Evolutionary conservation across 495 filamentous ascomycete species (phyloP), one percentile per base, ranked within the genome.

Genomic region (Hypoxylon crocopeplum): DNA sequence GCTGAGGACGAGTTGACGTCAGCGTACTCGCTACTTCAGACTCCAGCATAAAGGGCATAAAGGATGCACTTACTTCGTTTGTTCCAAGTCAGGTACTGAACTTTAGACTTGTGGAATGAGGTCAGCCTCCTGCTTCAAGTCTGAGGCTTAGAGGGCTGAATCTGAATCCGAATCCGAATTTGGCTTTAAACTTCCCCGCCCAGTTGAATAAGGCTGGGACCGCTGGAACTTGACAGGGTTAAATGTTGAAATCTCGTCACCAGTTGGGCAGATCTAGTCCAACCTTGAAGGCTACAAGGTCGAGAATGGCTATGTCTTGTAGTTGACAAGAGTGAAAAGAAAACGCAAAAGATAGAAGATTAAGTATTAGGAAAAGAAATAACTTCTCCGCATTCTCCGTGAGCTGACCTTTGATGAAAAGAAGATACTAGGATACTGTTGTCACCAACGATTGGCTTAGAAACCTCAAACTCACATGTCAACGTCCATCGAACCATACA

Each of bases 381-480:
- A 29, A 41, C 10, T 29, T 29, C 5, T 29, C 10, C 25, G 25
- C 25, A 29, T 5, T 5, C 5, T 29, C 25, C 5, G 10, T n/a
- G 25, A 29, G 5, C 25, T 5, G 10, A 5, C 10, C 25, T 29
- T 29, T 5, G 10, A 29, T 29, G 5, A 29, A 5, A 29, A 5
- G 10, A 5, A 10, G 25, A 29, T 5, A 10, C 25, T 5, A 29
- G 25, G 46, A 29, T 20, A 29, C 6, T 29, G 20, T 51, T 59
- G 25, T 47, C 10, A 6, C 11, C 12, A 33, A 47, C 24, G 34
- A 44, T 48, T 54, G 29, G 36, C 44, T 46, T 33, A 12, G 19
- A 38, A 45, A n/a, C 16, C 21, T 37, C n/a, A 19, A 38, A 52
- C 41, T 56, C 59, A 56, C 59, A 62, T 62, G 59, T 56, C 47